phyloP scores from a whole-genome alignment of 768 basidiomycete genomes.

The Kwoniella dendrophila region DNA sequence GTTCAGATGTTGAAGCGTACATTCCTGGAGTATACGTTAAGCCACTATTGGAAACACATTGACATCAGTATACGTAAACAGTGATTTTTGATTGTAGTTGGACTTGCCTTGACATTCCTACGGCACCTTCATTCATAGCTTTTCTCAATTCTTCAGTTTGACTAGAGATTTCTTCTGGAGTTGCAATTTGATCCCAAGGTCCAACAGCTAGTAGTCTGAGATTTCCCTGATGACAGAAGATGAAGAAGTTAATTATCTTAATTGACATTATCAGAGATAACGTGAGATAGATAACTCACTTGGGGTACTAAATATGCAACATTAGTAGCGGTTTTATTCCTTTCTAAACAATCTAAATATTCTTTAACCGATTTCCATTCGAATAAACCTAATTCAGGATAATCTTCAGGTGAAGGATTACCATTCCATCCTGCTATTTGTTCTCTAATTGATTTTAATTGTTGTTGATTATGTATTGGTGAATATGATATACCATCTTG shows the following conservation, averaged over 20 bases:
- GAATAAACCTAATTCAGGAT: constrained; percentile 41
- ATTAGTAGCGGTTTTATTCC: constrained; percentile 48
- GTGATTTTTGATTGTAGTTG: no score
- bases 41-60: constrained; percentile 22
- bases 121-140: constrained; percentile 48
- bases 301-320: constrained; percentile 51
- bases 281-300: constrained; percentile 21
- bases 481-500: constrained; percentile 54
- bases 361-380: constrained; percentile 40
- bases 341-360: constrained; percentile 51
- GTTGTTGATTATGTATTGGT: constrained; percentile 27
- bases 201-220: constrained; percentile 50
- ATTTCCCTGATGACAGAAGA: constrained; percentile 41
- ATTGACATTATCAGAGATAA: neutral
- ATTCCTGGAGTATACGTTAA: constrained; percentile 55
- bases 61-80: neutral
- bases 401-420: constrained; percentile 43
- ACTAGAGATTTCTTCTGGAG: constrained; percentile 35
- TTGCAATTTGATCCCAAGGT: constrained; percentile 39
- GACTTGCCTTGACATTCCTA: constrained; percentile 54
- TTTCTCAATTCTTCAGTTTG: constrained; percentile 38
- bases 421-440: constrained; percentile 56
- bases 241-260: neutral
- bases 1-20: constrained; percentile 52
- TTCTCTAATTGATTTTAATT: constrained; percentile 37